These are phyloP conservation scores for Pythium inflatum DNA, from an alignment of 352 stramenopile species.

Conservation along the genomic window DNA sequence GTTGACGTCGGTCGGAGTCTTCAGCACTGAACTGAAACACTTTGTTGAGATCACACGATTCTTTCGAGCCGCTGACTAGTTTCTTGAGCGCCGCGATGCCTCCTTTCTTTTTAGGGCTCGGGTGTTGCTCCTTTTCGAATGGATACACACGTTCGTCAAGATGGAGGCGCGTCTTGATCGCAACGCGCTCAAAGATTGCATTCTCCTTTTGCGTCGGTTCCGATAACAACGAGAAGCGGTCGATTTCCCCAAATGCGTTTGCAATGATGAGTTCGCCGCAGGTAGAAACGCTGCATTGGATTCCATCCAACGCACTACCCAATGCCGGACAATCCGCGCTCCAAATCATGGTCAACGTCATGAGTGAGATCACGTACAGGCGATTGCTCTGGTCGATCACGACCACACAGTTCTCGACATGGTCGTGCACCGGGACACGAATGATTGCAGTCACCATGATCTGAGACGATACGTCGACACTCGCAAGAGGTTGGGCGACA, in stretches of 20 bases:
- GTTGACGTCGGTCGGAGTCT: conserved; percentile 53
- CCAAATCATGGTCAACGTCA: conserved; percentile 61
- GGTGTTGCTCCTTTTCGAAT: conserved; percentile 37
- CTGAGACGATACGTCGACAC: conserved; percentile 47
- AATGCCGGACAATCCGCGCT: conserved; percentile 43
- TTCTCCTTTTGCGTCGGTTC: conserved; percentile 59
- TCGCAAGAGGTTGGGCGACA: conserved; percentile 50
- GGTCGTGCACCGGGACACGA: conserved; percentile 55
- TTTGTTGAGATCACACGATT: conserved; percentile 72
- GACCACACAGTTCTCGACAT: conserved; percentile 65
- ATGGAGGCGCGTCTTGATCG: conserved; percentile 53
- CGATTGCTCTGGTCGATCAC: conserved; percentile 70
- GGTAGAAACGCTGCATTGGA: conserved; percentile 49
- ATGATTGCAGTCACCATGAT: conserved; percentile 58
- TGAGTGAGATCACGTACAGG: conserved; percentile 66
- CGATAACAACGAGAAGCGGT: conserved; percentile 64
- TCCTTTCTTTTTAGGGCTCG: conserved; percentile 57
- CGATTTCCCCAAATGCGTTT: conserved; percentile 69
- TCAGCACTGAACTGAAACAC: conserved; percentile 76
- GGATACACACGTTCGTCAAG: conserved; percentile 41
- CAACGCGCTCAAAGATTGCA: conserved; percentile 56
- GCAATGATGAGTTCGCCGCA: conserved; percentile 62
- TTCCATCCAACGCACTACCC: conserved; percentile 44
- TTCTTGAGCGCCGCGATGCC: conserved; percentile 75
- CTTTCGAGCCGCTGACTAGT: conserved; percentile 64